A percentile compares a stretch with the other conserved stretches of the same genome.
Evolutionary conservation across 176 grass and related monocot species (phyloP).

Genomic region (Cocos nucifera): DNA sequence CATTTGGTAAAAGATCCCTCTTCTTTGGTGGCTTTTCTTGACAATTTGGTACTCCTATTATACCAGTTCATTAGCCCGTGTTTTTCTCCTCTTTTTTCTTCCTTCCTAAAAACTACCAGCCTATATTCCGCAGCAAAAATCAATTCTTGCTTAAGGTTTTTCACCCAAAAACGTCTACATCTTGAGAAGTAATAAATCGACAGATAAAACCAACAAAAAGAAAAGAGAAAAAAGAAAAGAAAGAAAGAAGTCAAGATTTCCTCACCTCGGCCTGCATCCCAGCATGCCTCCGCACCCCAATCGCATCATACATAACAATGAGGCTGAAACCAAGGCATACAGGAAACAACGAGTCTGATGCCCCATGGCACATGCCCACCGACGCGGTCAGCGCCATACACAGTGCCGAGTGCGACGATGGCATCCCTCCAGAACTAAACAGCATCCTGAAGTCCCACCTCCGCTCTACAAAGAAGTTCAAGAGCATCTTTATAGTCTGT

Average conservation of each 20-base stretch:
- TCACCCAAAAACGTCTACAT: too few relatives aligned
- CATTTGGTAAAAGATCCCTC: too few relatives aligned
- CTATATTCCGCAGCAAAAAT: too few relatives aligned
- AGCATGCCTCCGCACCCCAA: constrained; percentile 82
- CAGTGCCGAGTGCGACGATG: constrained; percentile 87
- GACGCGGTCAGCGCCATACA: constrained; percentile 87
- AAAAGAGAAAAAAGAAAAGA: too few relatives aligned
- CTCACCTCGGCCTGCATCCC: constrained; percentile 98
- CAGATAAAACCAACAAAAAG: neutral
- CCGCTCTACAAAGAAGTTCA: constrained; percentile 81
- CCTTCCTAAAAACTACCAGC: too few relatives aligned
- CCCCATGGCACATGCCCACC: constrained; percentile 85
- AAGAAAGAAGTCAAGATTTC: neutral
- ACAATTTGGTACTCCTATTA: too few relatives aligned
- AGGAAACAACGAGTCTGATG: constrained; percentile 76
- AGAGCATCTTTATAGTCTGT: constrained; percentile 61
- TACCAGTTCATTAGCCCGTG: too few relatives aligned
- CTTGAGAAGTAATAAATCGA: neutral
- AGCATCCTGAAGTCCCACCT: constrained; percentile 73
- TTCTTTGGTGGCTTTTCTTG: too few relatives aligned
- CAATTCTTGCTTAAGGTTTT: too few relatives aligned
- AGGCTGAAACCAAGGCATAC: constrained; percentile 85
- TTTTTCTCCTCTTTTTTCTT: too few relatives aligned
- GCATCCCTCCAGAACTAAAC: constrained; percentile 91
- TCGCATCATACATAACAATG: constrained; percentile 95